These are phyloP conservation scores for Blepharisma japonicum DNA, from an alignment of 73 alveolate genomes.

Conservation along the genomic window DNA sequence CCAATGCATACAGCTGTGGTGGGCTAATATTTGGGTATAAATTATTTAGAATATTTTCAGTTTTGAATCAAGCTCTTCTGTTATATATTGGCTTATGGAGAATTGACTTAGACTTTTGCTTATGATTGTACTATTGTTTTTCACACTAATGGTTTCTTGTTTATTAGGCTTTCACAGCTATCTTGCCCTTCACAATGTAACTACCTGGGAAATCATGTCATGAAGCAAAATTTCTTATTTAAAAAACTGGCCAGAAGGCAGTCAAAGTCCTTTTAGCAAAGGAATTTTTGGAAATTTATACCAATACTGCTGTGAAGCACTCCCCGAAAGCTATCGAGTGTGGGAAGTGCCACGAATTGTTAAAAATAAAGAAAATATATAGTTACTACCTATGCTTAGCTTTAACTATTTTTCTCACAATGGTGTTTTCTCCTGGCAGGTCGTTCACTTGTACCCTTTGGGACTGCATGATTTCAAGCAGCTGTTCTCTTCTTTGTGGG, in stretches of 20 bases:
- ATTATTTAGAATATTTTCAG: constrained; percentile 1
- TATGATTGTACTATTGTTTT: neutral
- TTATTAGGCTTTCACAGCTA: constrained; percentile 19
- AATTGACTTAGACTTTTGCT: neutral
- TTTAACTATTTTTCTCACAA: constrained; percentile 29
- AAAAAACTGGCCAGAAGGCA: constrained; percentile 50
- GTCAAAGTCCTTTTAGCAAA: constrained; percentile 45
- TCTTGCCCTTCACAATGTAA: neutral
- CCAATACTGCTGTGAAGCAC: constrained; percentile 10
- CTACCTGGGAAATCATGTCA: constrained; percentile 45
- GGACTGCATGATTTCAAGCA: neutral
- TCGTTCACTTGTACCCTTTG: neutral
- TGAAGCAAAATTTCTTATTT: constrained; percentile 49
- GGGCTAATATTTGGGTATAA: constrained; percentile 28
- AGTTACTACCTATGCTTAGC: neutral
- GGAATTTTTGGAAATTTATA: constrained; percentile 33
- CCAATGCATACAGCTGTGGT: constrained; percentile 29
- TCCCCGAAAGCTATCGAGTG: constrained; percentile 7
- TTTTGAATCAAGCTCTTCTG: constrained; percentile 3
- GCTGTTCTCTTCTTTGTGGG: neutral
- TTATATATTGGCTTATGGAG: neutral
- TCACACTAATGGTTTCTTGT: constrained; percentile 13
- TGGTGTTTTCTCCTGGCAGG: constrained; percentile 13
- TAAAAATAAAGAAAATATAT: too few species aligned
- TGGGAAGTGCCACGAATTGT: neutral